Evolutionary conservation across 2,329 filamentous ascomycete genomes (phyloP), one percentile per base, ranked within the genome.

Genomic region (Colletotrichum godetiae): DNA sequence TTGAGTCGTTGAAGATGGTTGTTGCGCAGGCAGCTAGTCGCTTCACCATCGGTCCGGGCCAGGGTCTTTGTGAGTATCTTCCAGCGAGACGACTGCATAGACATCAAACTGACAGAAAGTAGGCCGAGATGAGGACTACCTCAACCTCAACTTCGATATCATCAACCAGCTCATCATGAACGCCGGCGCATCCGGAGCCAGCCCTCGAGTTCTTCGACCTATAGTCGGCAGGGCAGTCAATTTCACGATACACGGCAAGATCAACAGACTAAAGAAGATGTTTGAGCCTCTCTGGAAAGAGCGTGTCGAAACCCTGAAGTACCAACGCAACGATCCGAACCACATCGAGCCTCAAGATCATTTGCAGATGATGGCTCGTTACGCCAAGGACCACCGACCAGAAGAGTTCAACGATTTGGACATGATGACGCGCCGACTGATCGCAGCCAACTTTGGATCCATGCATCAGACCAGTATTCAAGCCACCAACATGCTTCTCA

Each of bases 281-380:
- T 60, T 80, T 19, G 68, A 76, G 1, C 79, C 80, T 5, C 60
- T 79, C 0, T 76, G 75, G 61, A 42, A 73, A 42, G 73, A 76
- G n/a, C 80, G 77, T 3, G 67, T 79, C 31, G 76, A 78, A 24
- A 64, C 69, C 22, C 75, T 78, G 11, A 73, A 79, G 24, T 55
- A 58, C 55, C 60, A 29, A 11, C 33, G 22, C 13, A 56, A 70
- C 33, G 76, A 78, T 46, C 63, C 72, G 0, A 72, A 74, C 3
- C 63, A 77, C 10, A 58, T 75, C 19, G 78, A 79, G 8, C 82
- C 83, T 0, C 78, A 81, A 13, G 85, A 87, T 52, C 80, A 81
- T 22, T 59, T 86, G 2, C 84, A 86, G 73, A 82, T 84, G 77
- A 85, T 86, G 81, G 72, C 86, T 4, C 78, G 79, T 5, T 85